Evolutionary conservation across 768 basidiomycete species (phyloP).

Genomic region (Suillus luteus): DNA sequence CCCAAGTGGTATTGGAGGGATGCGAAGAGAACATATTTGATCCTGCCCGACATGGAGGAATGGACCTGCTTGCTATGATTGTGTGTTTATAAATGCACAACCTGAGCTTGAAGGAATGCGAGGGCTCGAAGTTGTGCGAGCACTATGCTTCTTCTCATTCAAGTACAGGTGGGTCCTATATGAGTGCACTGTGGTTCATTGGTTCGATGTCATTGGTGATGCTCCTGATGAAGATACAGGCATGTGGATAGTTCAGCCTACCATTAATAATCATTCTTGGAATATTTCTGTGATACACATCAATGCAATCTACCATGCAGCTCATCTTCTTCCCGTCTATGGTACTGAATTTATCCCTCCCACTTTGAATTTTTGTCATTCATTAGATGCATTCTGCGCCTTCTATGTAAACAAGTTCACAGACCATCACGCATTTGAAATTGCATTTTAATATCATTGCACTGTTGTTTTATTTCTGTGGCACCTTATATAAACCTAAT

Average conservation of each 20-base stretch:
- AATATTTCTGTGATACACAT: constrained; percentile 11
- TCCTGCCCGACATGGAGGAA: neutral
- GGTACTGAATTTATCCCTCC: too few species aligned
- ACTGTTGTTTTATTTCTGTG: too few species aligned
- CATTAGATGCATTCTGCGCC: too few species aligned
- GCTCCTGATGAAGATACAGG: constrained; percentile 12
- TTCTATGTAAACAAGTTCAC: too few species aligned
- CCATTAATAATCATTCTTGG: neutral
- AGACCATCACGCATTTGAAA: too few species aligned
- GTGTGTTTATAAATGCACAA: constrained; percentile 9
- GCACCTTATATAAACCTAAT: too few species aligned
- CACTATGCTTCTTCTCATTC: constrained; percentile 14
- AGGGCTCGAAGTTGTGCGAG: constrained; percentile 7
- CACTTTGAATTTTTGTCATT: too few species aligned
- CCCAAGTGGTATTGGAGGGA: neutral
- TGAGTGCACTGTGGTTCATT: constrained; percentile 10
- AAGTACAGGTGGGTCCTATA: neutral
- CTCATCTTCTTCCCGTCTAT: too few species aligned
- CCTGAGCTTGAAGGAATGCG: neutral
- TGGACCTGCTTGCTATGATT: constrained; percentile 2
- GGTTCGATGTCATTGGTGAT: constrained; percentile 8
- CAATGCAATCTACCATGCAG: neutral
- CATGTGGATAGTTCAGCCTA: constrained; percentile 17
- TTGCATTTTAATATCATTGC: too few species aligned
- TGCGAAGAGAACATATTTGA: neutral